Conservation (phyloP, 108 stramenopile genomes). For the Parietichytrium sp. region DNA sequence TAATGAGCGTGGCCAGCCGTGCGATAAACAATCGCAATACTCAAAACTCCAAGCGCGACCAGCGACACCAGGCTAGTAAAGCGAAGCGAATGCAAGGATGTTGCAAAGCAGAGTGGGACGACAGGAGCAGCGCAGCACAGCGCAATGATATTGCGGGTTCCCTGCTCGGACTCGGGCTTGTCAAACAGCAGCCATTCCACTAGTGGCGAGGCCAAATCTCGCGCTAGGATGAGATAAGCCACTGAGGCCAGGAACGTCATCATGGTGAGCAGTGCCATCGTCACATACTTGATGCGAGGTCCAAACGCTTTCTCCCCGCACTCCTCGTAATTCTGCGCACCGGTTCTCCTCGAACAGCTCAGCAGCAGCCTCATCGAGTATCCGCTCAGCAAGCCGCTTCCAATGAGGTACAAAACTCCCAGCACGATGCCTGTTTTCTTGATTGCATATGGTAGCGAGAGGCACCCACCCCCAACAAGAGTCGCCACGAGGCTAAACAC, state of each 20-base stretch:
- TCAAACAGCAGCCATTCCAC: background rate
- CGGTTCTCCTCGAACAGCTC: background rate
- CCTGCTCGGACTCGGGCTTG: background rate
- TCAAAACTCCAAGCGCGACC: background rate
- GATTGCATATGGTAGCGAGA: slow-evolving; percentile 31
- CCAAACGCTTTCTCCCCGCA: background rate
- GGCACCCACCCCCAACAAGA: slow-evolving; percentile 4
- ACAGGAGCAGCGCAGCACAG: background rate
- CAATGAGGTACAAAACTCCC: background rate
- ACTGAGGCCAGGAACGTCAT: slow-evolving; percentile 29
- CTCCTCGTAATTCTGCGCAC: slow-evolving; percentile 25
- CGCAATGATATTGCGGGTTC: slow-evolving; percentile 7
- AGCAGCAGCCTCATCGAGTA: background rate
- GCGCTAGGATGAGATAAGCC: background rate
- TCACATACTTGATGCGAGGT: background rate
- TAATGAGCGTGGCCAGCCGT: background rate
- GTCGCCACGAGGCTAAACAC: slow-evolving; percentile 36
- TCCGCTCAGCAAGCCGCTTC: background rate
- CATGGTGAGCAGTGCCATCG: slow-evolving; percentile 3
- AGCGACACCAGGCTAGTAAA: slow-evolving; percentile 24
- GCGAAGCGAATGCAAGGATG: slow-evolving; percentile 3
- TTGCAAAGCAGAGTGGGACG: slow-evolving; percentile 13
- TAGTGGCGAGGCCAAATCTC: background rate
- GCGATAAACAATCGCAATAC: background rate
- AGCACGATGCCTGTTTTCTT: slow-evolving; percentile 7